Base-by-base conservation (phyloP, 78 protist genomes). In the Dictyostelium firmibasis region DNA sequence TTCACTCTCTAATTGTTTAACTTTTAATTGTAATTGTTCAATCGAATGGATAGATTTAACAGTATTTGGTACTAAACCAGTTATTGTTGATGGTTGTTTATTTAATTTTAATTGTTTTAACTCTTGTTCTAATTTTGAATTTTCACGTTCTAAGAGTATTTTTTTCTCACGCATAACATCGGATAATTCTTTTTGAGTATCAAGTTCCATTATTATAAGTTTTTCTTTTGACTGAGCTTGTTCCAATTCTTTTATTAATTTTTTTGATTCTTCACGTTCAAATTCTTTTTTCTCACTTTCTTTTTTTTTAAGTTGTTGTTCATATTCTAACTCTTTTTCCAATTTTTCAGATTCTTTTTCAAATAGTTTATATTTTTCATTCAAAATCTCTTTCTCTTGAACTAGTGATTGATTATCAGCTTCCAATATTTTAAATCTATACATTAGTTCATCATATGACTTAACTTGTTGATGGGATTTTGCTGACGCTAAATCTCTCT, bases 291-390 rank as follows among this genome's bases (percentile, higher is more conserved):
- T 60, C 4, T 81, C 81, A 4, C 64, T 27, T 31, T 89, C 87
- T 50, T 89, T 89, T 67, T 60, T 78, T 33, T 81, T 89, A 13
- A 89, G 29, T 35, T 18, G 29, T 29, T n/a, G 64, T 70, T 89
- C 94, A 89, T 81, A 89, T 31, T 89, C 94, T 16, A 89, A 35
- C 9, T 89, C 94, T 41, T 89, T 89, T 33, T 89, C 94, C 23
- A 89, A 41, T 16, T 81, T 78, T 35, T 89, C 94, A 20, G 84
- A 83, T 50, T 81, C 87, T 31, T 38, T 78, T 47, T 89, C 87
- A 70, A 70, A 89, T 8, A 89, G 5, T 33, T 81, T 89, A 33
- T 72, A 83, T 18, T 81, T 81, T 44, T 35, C 94, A 64, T 79
- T 44, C 10, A 81, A 29, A 2, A 89, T 70, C 2, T 60, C 36